phyloP scores from a whole-genome alignment of 2,329 filamentous ascomycete species.

The Lomentospora prolificans region DNA sequence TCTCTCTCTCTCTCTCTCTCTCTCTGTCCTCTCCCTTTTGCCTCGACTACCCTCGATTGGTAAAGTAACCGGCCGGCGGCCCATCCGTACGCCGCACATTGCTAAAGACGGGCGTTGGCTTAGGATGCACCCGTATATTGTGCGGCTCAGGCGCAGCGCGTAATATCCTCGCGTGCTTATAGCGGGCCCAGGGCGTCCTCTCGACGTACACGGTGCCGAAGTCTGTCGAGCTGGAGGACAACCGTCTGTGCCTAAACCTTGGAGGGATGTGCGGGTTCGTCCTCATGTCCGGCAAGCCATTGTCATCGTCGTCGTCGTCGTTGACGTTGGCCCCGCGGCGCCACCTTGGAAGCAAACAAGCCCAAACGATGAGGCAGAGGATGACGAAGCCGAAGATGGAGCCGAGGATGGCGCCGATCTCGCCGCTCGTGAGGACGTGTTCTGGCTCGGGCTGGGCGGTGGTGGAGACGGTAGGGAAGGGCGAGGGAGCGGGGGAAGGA shows the following conservation, averaged over 20 bases:
- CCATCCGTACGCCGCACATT: slow-evolving; percentile 1
- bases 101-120: background rate
- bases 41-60: background rate
- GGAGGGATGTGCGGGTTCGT: too few species aligned
- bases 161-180: background rate
- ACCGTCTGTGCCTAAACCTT: background rate
- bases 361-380: slow-evolving; percentile 22
- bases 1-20: too few species aligned
- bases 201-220: background rate
- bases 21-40: too few species aligned
- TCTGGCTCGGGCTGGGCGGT: slow-evolving; percentile 1
- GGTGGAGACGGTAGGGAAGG: slow-evolving; percentile 11
- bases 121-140: background rate
- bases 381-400: slow-evolving; percentile 27
- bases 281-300: too few species aligned
- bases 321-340: background rate
- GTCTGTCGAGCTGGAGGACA: background rate
- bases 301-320: background rate
- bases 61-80: slow-evolving; percentile 2
- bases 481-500: slow-evolving; percentile 11
- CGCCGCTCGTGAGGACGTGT: slow-evolving; percentile 21
- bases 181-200: background rate
- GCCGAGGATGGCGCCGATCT: slow-evolving; percentile 32
- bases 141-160: background rate
- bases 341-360: slow-evolving; percentile 17